A percentile compares a stretch with the other conserved stretches of the same genome.
Evolutionary conservation across 495 filamentous ascomycete genomes (phyloP).

Genomic region (Xylaria nigripes): DNA sequence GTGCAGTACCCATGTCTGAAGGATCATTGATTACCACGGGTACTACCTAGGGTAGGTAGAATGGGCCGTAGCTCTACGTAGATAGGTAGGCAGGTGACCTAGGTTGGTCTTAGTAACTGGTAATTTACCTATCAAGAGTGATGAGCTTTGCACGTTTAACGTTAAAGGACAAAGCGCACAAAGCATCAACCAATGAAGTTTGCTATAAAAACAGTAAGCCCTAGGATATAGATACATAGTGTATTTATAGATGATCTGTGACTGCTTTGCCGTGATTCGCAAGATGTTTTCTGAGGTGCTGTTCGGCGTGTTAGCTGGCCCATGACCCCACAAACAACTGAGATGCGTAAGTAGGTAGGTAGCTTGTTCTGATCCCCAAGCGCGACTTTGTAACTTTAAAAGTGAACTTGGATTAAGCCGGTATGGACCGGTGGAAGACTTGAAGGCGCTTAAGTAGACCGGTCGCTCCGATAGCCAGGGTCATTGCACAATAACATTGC

Average conservation of each 20-base stretch:
- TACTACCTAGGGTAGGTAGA: no score
- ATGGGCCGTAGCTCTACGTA: no score
- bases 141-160: neutral
- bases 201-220: no score
- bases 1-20: no score
- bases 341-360: neutral
- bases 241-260: neutral
- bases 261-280: constrained; percentile 1
- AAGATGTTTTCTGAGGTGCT: constrained; percentile 2
- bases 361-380: neutral
- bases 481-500: neutral
- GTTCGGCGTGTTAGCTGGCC: neutral
- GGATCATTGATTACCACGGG: neutral
- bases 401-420: neutral
- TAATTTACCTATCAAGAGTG: no score
- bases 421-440: constrained; percentile 2
- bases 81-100: no score
- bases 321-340: neutral
- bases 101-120: no score
- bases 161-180: neutral
- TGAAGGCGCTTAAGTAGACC: constrained; percentile 7
- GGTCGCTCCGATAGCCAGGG: constrained; percentile 1
- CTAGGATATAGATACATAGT: neutral
- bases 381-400: neutral
- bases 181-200: no score